phyloP scores from a whole-genome alignment of 2,329 filamentous ascomycete species.

The Akanthomyces uredinophilus region DNA sequence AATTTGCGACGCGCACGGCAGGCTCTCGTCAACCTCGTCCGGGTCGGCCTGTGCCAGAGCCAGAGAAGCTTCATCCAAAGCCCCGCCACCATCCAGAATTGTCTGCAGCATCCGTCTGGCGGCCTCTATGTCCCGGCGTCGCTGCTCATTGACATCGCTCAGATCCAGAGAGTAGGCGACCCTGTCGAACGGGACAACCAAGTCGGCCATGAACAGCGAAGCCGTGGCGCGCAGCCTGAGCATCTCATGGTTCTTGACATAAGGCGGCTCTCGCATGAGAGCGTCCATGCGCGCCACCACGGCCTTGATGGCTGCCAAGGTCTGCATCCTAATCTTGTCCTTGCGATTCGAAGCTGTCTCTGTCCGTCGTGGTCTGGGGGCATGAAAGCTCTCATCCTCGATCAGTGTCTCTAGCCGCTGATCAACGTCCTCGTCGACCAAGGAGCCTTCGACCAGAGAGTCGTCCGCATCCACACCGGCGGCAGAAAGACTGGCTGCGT shows the following conservation, averaged over 20 bases:
- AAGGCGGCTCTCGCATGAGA: slow-evolving; percentile 64
- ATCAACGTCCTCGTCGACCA: not conserved
- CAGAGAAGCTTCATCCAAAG: slow-evolving; percentile 24
- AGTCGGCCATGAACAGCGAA: slow-evolving; percentile 68
- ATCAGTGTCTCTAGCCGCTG: slow-evolving; percentile 1
- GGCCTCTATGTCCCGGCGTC: slow-evolving; percentile 25
- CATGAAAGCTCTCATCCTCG: slow-evolving; percentile 15
- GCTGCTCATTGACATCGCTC: slow-evolving; percentile 24
- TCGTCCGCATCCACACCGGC: slow-evolving; percentile 25
- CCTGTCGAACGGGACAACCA: slow-evolving; percentile 42
- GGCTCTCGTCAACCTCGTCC: slow-evolving; percentile 15
- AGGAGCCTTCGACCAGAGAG: not conserved
- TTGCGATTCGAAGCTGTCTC: slow-evolving; percentile 16
- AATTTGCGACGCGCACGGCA: slow-evolving; percentile 20
- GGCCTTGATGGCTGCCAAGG: slow-evolving; percentile 54
- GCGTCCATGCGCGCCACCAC: slow-evolving; percentile 67
- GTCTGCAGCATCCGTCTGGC: slow-evolving; percentile 24
- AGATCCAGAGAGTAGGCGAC: slow-evolving; percentile 26
- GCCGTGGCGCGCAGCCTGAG: slow-evolving; percentile 69
- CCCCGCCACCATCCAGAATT: slow-evolving; percentile 26
- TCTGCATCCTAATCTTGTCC: slow-evolving; percentile 41
- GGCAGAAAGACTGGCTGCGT: slow-evolving; percentile 37
- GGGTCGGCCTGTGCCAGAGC: slow-evolving; percentile 23
- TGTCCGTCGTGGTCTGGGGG: not conserved
- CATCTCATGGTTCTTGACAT: slow-evolving; percentile 60